Evolutionary conservation across 306 rosid species (phyloP), one percentile per base, ranked within the genome.

Genomic region (Malus sieversii): DNA sequence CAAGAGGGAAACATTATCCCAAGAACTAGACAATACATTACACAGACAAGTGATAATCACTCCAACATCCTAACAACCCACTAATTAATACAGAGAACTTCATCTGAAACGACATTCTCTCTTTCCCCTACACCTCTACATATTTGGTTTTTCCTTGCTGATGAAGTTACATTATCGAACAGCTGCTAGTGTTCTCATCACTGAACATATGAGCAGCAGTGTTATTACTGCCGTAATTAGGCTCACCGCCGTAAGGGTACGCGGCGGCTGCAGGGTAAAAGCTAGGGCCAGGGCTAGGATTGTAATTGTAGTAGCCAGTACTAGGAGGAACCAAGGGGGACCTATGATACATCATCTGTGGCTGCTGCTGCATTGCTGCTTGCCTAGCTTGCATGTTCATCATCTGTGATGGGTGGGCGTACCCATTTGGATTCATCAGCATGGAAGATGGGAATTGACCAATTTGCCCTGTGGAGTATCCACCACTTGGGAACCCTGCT

Each of bases 311-410:
- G 86, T 85, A 87, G 53, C 96, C 93, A 62, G 97, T 92, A 75
- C 70, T 94, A 1, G 97, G 83, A 27, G 98, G 94, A 78, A 87
- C 53, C 30, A 70, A 30, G 0, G 92, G 92, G 4, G 97, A 87
- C 78, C 92, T 90, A 32, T 94, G 88, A 80, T 90, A 92, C 98
- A 94, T 90, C 91, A 92, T 89, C 78, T 92, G 98, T 2, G 97
- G 90, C 51, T 88, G 98, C 22, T 74, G 84, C 58, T 83, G 90
- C 87, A 87, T 78, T 25, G 70, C 88, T n/a, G 71, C 89, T 40
- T 87, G 91, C 84, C 90, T 89, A 0, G 84, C 78, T 75, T 85
- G 83, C 91, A 89, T 85, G 79, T 87, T 80, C 84, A 82, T 76
- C 40, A 78, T 70, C 78, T 53, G 80, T 9, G 90, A 80, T 42